Conservation (phyloP, 208 protist species). For the Spongospora subterranea region DNA sequence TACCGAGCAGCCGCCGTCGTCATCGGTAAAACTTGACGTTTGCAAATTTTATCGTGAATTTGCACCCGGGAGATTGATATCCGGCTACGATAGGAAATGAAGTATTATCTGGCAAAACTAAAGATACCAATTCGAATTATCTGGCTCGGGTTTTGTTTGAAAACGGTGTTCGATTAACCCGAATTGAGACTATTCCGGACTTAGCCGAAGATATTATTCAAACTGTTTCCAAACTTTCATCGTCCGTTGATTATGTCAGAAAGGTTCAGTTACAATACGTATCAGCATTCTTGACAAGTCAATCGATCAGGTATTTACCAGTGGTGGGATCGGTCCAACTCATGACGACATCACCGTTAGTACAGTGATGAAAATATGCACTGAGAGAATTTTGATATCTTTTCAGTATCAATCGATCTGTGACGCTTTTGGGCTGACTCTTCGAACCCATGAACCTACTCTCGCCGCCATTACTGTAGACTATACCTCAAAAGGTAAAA, state of each 20-base stretch:
- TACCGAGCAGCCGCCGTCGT: too few relatives aligned
- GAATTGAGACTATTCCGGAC: slow-evolving; percentile 38
- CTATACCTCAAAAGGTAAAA: background rate
- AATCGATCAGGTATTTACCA: slow-evolving; percentile 51
- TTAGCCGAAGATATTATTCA: background rate
- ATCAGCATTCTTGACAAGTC: background rate
- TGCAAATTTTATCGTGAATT: too few relatives aligned
- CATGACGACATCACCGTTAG: slow-evolving; percentile 43
- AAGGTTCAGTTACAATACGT: background rate
- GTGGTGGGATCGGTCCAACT: slow-evolving; percentile 22
- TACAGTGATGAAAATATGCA: background rate
- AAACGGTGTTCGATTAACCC: background rate
- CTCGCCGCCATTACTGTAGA: background rate
- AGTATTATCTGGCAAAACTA: slow-evolving; percentile 39
- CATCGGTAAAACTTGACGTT: too few relatives aligned
- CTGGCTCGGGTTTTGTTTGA: slow-evolving; percentile 1
- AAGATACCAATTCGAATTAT: slow-evolving; percentile 6
- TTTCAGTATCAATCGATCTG: slow-evolving; percentile 5
- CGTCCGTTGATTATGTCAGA: slow-evolving; percentile 14
- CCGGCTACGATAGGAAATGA: slow-evolving; percentile 42
- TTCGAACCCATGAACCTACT: background rate
- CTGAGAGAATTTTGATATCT: background rate
- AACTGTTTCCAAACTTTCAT: background rate
- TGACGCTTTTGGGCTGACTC: background rate
- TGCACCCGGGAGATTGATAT: too few relatives aligned